These are phyloP conservation scores for Annona squamosa DNA, from an alignment of 164 flowering plant genomes.

Conservation along the genomic window DNA sequence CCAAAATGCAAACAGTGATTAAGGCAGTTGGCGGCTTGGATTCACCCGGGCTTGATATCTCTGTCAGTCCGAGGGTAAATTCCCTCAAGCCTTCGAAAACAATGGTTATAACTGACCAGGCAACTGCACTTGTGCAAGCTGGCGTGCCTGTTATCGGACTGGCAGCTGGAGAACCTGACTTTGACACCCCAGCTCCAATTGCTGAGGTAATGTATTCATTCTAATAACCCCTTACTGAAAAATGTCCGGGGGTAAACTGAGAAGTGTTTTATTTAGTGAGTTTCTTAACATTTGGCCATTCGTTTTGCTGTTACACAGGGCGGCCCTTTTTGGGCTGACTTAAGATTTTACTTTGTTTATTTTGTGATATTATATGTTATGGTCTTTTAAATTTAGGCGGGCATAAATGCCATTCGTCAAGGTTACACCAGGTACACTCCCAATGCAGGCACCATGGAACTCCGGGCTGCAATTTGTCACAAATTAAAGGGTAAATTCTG, in stretches of 20 bases:
- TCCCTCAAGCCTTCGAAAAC: constrained; percentile 91
- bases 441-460: constrained; percentile 80
- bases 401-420: constrained; percentile 88
- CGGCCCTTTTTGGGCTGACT: not conserved
- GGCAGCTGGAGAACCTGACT: constrained; percentile 98
- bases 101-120: constrained; percentile 79
- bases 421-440: constrained; percentile 90
- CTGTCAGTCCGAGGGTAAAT: constrained; percentile 82
- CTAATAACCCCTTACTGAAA: not conserved
- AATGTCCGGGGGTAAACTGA: not conserved
- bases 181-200: constrained; percentile 74
- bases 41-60: constrained; percentile 43
- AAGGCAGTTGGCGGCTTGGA: constrained; percentile 30
- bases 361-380: not conserved
- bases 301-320: not conserved
- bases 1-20: constrained; percentile 25
- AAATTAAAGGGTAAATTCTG: constrained; percentile 64
- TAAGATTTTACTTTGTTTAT: not conserved
- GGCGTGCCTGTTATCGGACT: constrained; percentile 84
- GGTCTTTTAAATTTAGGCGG: constrained; percentile 48
- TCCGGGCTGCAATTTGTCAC: constrained; percentile 77
- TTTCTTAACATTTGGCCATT: not conserved
- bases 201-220: constrained; percentile 47
- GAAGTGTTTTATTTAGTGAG: not conserved
- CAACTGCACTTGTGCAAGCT: constrained; percentile 80